Evolutionary conservation across 352 stramenopile species (phyloP).

Genomic region (Achlya hypogyna): DNA sequence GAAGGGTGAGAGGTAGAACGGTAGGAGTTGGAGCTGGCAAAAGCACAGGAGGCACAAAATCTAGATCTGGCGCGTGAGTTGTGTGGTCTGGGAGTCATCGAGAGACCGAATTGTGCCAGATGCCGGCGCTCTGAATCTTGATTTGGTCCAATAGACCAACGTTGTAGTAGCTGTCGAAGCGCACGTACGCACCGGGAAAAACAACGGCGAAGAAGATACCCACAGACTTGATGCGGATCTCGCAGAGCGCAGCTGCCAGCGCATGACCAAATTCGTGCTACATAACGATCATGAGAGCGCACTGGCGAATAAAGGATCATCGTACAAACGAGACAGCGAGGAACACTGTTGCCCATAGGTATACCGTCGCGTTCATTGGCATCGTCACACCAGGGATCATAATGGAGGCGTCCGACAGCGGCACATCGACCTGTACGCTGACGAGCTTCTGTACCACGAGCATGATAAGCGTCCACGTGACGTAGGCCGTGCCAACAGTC

Average conservation of each 20-base stretch:
- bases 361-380: constrained; percentile 7
- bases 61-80: too few relatives aligned
- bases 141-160: constrained; percentile 15
- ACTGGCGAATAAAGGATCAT: neutral
- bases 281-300: neutral
- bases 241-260: constrained; percentile 13
- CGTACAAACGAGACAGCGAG: constrained; percentile 13
- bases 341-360: constrained; percentile 15
- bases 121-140: constrained; percentile 21
- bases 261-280: constrained; percentile 22
- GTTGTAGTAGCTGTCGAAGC: constrained; percentile 21
- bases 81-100: too few relatives aligned
- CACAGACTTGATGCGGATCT: constrained; percentile 18
- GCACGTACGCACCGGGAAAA: constrained; percentile 18
- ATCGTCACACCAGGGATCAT: constrained; percentile 20
- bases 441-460: constrained; percentile 2
- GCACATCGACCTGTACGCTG: constrained; percentile 7
- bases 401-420: constrained; percentile 3
- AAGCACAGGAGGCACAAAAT: constrained; percentile 5
- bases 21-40: neutral
- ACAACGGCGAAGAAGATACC: constrained; percentile 18
- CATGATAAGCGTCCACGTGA: constrained; percentile 8
- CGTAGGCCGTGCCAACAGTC: constrained; percentile 2
- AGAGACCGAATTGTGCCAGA: constrained; percentile 20
- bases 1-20: constrained; percentile 10